phyloP scores from a whole-genome alignment of 768 basidiomycete species.

The Leccinum boreale region DNA sequence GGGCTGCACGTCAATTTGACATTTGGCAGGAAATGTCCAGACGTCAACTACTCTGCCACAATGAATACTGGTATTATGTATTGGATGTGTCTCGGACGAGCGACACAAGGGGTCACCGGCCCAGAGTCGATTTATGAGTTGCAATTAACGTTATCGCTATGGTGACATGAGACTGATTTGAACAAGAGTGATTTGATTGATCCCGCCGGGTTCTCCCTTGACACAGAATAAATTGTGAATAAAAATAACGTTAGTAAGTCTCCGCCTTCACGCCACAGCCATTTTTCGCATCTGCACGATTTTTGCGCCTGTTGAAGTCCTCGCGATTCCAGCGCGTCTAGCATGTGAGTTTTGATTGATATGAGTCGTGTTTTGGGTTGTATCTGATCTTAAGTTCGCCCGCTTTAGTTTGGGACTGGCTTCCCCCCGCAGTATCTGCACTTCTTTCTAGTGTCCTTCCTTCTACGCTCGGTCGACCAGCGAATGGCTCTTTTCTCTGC shows the following conservation, averaged over 20 bases:
- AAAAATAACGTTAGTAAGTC: not conserved
- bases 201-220: too few species aligned
- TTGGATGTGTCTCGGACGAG: not conserved
- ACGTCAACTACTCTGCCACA: not conserved
- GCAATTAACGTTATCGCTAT: not conserved
- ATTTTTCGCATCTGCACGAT: not conserved
- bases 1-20: not conserved
- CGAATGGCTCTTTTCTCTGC: conserved; percentile 23
- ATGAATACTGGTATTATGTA: not conserved
- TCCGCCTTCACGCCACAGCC: not conserved
- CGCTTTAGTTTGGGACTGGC: conserved; percentile 16
- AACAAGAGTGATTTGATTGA: not conserved
- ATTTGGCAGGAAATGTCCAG: conserved; percentile 4
- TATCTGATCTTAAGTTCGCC: not conserved
- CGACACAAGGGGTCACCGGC: not conserved
- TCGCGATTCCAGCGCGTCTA: conserved; percentile 6
- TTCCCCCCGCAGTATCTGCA: conserved; percentile 9
- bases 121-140: not conserved
- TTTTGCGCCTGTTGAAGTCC: conserved; percentile 2
- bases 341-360: conserved; percentile 6
- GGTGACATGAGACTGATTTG: not conserved
- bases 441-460: conserved; percentile 1
- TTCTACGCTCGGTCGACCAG: conserved; percentile 7
- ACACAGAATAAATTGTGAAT: not conserved
- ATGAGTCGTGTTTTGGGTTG: not conserved